These are phyloP conservation scores for Gaertneriomyces sp. DNA, from an alignment of 192 early-diverging fungal species.

Conservation along the genomic window DNA sequence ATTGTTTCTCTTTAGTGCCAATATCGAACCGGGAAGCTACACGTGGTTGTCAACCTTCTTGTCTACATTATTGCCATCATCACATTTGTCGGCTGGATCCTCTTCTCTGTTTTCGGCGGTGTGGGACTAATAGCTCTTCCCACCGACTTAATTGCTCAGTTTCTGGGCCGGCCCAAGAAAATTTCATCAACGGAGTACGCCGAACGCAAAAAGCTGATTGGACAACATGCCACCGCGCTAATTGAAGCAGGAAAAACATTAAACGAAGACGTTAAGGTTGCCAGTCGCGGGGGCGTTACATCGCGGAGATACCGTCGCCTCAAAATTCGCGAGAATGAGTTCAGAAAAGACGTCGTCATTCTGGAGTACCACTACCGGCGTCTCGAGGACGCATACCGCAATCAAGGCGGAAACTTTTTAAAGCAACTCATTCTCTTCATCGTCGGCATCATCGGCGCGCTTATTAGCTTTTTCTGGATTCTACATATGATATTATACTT, in stretches of 20 bases:
- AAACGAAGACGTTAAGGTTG: conserved; percentile 43
- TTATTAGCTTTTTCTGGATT: conserved; percentile 44
- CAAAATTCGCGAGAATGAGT: conserved; percentile 50
- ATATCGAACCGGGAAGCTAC: conserved; percentile 27
- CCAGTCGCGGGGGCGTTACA: conserved; percentile 30
- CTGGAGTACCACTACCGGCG: conserved; percentile 56
- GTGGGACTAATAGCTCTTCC: conserved; percentile 54
- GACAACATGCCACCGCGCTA: conserved; percentile 44
- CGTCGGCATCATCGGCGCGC: conserved; percentile 46
- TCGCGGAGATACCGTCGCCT: conserved; percentile 39
- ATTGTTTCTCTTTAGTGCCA: conserved; percentile 23
- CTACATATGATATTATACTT: conserved; percentile 56
- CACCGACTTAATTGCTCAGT: conserved; percentile 50
- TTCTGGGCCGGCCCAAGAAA: conserved; percentile 51
- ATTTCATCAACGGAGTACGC: conserved; percentile 48
- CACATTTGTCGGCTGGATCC: conserved; percentile 51
- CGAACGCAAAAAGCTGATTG: conserved; percentile 51
- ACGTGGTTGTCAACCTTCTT: conserved; percentile 45
- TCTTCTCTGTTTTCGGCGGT: conserved; percentile 57
- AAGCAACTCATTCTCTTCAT: conserved; percentile 42
- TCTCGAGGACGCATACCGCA: conserved; percentile 49
- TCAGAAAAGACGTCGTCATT: conserved; percentile 55
- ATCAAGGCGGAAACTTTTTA: conserved; percentile 53
- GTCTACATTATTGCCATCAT: conserved; percentile 57
- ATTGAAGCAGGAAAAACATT: conserved; percentile 50